Evolutionary conservation across 805 yeast genomes (phyloP), one percentile per base, ranked within the genome.

Genomic region (Wickerhamiella shivajii): DNA sequence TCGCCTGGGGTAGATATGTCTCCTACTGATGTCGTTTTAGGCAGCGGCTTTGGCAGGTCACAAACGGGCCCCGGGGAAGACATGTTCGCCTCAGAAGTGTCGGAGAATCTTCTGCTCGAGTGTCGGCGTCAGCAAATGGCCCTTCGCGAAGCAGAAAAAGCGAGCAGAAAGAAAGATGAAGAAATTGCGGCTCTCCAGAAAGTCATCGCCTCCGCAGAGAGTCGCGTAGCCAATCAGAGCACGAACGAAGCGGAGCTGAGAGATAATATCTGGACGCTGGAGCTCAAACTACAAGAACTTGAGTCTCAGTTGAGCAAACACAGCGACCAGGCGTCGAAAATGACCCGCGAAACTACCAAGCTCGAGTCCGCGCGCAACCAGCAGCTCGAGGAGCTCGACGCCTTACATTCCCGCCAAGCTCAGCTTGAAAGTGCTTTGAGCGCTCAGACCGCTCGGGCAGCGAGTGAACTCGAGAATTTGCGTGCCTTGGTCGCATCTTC

Each of bases 191-290:
- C 11, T 18, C 24, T 30, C 3, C 11, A 23, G 11, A 17, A 29
- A 12, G 18, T 12, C 8, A n/a, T 33, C 4, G 28, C 30, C 11
- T 13, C 17, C 4, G 6, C 15, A 14, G 24, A 33, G 13, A 16
- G 25, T n/a, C 26, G 18, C 5, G 3, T 19, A 10, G n/a, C 20
- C 8, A 29, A 20, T 5, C 24, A 9, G 24, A 8, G 24, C 5
- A 27, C 24, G 7, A 22, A 14, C 22, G 26, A 27, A 14, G 33
- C 29, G 23, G 29, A 18, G 16, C 19, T 41, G 41, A 48, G 47
- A 27, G 61, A 56, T 23, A 58, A 49, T 18, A 53, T 49, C 34
- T 56, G 61, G 61, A 49, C 53, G 27, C 44, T 56, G 22, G 59
- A 55, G 33, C 33, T 50, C 23, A 43, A 51, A 29, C 39, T 56